These are phyloP conservation scores for Russula foetens DNA, from an alignment of 768 basidiomycete species.

Conservation along the genomic window DNA sequence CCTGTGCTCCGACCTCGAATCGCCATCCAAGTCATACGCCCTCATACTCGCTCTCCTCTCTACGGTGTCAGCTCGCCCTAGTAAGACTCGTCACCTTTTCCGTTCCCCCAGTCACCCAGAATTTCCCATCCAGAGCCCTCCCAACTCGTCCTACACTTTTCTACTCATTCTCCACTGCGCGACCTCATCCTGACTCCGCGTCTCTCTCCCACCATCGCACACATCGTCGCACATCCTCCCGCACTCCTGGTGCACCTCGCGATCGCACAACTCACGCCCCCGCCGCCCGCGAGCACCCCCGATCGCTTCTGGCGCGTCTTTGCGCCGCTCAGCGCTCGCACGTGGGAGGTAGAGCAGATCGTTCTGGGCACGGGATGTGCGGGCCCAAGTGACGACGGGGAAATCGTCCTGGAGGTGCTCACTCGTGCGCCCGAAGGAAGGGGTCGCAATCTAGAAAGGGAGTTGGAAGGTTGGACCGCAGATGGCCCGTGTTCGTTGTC, in stretches of 20 bases:
- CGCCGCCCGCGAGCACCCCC: conserved; percentile 53
- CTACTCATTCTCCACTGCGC: conserved; percentile 40
- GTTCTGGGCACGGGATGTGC: conserved; percentile 48
- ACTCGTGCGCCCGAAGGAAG: conserved; percentile 39
- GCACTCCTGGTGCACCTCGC: conserved; percentile 61
- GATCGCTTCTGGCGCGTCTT: conserved; percentile 80
- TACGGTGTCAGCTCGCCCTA: conserved; percentile 38
- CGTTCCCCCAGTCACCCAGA: not conserved
- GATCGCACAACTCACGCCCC: conserved; percentile 59
- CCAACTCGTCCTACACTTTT: conserved; percentile 52
- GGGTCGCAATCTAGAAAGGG: conserved; percentile 49
- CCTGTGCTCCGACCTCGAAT: conserved; percentile 48
- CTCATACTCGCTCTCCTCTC: conserved; percentile 42
- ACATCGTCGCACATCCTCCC: conserved; percentile 63
- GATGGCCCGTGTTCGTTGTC: conserved; percentile 38
- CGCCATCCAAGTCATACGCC: conserved; percentile 43
- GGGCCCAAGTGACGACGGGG: conserved; percentile 39
- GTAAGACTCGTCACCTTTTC: conserved; percentile 31
- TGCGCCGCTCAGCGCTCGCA: conserved; percentile 55
- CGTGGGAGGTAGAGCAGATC: conserved; percentile 49
- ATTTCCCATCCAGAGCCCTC: conserved; percentile 35
- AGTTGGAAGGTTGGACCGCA: conserved; percentile 54
- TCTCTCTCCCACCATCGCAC: conserved; percentile 58
- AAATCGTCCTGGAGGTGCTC: conserved; percentile 57
- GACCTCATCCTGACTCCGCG: conserved; percentile 49